These are phyloP conservation scores for Aspergillus bombycis DNA, from an alignment of 2,329 filamentous ascomycete species.

Conservation along the genomic window DNA sequence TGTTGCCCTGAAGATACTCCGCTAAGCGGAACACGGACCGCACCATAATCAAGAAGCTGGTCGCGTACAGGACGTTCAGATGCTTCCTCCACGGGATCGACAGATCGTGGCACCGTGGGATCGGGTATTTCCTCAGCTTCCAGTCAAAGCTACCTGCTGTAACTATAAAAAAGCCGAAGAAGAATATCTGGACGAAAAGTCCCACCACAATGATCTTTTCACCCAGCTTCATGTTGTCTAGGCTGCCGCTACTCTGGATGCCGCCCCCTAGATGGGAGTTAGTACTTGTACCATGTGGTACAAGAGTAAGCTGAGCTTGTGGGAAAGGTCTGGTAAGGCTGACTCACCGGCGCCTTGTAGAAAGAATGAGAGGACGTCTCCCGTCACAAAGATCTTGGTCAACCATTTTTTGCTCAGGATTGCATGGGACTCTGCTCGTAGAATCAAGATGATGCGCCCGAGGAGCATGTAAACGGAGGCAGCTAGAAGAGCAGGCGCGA, in stretches of 20 bases:
- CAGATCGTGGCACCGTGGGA: not conserved
- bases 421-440: conserved; percentile 36
- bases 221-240: conserved; percentile 16
- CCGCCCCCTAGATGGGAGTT: not conserved
- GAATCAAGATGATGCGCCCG: conserved; percentile 32
- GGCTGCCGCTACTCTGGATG: conserved; percentile 15
- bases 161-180: conserved; percentile 59
- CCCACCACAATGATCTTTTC: conserved; percentile 56
- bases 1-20: conserved; percentile 11
- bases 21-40: conserved; percentile 15
- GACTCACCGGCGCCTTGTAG: conserved; percentile 32
- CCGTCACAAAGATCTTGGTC: conserved; percentile 42
- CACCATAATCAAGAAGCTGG: conserved; percentile 17
- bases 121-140: conserved; percentile 7
- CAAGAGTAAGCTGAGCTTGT: too few relatives aligned
- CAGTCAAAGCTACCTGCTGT: conserved; percentile 10
- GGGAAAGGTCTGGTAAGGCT: too few relatives aligned
- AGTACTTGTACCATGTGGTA: too few relatives aligned
- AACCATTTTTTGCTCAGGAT: conserved; percentile 39
- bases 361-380: conserved; percentile 38
- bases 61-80: conserved; percentile 15
- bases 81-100: conserved; percentile 13
- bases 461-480: too few relatives aligned
- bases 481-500: conserved; percentile 21
- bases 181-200: conserved; percentile 59